Evolutionary conservation across 495 filamentous ascomycete genomes (phyloP).

Genomic region (Immersiella caudata): DNA sequence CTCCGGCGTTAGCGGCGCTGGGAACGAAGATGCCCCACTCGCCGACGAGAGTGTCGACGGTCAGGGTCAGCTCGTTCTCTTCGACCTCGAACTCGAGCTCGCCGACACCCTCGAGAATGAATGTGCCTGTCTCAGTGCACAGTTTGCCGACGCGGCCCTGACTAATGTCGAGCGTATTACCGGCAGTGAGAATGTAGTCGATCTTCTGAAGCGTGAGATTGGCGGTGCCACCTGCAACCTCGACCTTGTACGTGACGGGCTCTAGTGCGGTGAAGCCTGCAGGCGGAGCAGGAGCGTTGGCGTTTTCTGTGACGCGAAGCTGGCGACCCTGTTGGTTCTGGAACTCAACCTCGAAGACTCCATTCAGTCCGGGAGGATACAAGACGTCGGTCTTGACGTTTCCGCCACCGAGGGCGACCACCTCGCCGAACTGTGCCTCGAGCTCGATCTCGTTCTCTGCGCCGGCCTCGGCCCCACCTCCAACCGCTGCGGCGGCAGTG

Average conservation of each 20-base stretch:
- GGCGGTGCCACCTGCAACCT: slow-evolving; percentile 32
- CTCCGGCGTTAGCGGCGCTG: slow-evolving; percentile 19
- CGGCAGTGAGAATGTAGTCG: slow-evolving; percentile 43
- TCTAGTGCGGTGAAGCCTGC: slow-evolving; percentile 41
- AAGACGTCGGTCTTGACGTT: slow-evolving; percentile 35
- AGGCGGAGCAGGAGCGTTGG: slow-evolving; percentile 36
- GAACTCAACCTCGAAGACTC: slow-evolving; percentile 44
- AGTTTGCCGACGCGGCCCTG: slow-evolving; percentile 37
- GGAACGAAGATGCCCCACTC: slow-evolving; percentile 46
- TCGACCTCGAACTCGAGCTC: slow-evolving; percentile 50
- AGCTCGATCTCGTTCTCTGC: slow-evolving; percentile 35
- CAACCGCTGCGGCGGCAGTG: background rate
- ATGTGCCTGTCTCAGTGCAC: slow-evolving; percentile 37
- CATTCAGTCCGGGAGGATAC: slow-evolving; percentile 35
- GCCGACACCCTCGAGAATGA: slow-evolving; percentile 41
- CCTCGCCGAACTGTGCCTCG: slow-evolving; percentile 28
- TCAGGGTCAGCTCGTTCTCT: slow-evolving; percentile 46
- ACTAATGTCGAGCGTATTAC: slow-evolving; percentile 37
- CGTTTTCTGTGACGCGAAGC: slow-evolving; percentile 42
- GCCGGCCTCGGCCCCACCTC: slow-evolving; percentile 21
- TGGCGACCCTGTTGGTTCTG: slow-evolving; percentile 32
- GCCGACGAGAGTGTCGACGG: slow-evolving; percentile 38
- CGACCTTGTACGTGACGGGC: slow-evolving; percentile 39
- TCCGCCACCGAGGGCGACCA: slow-evolving; percentile 30
- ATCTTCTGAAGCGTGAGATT: slow-evolving; percentile 43